Evolutionary conservation across 2,329 filamentous ascomycete genomes (phyloP), one percentile per base, ranked within the genome.

Genomic region (Dryadomyces quercus-mongolicae): DNA sequence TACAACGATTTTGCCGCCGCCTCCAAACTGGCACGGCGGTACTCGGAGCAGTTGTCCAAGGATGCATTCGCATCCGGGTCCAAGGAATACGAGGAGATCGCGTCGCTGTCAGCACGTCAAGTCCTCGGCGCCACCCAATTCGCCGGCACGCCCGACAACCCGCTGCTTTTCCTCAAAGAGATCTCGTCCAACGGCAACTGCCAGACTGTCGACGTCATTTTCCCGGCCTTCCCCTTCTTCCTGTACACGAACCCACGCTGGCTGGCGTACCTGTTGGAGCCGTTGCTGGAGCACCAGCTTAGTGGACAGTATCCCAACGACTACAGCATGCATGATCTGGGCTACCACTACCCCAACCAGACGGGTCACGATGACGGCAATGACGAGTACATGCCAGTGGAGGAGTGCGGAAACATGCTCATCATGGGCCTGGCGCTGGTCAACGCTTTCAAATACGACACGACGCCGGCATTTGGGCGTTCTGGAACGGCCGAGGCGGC

Each of bases 191-290:
- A 91, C 62, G 88, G 88, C 5, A 91, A 93, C 62, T 82, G 82
- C 65, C 86, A 93, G 65, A 92, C 87, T 0, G 85, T 92, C 18
- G 87, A 91, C 69, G 86, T 93, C 51, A 90, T 93, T 60, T 92
- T 88, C 70, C 88, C 88, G 0, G 77, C 86, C 0, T 90, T 88
- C 66, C 86, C 88, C 0, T 91, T 91, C 74, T 91, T 91, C 70
- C 68, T 91, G 15, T 92, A 91, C 64, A 89, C 86, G 9, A 89
- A 90, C 60, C 87, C 88, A 1, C 75, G 80, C 56, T 90, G 86
- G 86, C 71, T 90, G 51, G 84, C 82, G 1, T 89, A 89, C 62
- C 72, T 91, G 3, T 71, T 92, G 4, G 86, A 92, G 65, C 87
- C 88, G 6, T 71, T 92, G 31, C 76, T 91, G 47, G 87, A 92